phyloP scores from a whole-genome alignment of 805 yeast genomes.

The Sungouiozyma intestinalis region DNA sequence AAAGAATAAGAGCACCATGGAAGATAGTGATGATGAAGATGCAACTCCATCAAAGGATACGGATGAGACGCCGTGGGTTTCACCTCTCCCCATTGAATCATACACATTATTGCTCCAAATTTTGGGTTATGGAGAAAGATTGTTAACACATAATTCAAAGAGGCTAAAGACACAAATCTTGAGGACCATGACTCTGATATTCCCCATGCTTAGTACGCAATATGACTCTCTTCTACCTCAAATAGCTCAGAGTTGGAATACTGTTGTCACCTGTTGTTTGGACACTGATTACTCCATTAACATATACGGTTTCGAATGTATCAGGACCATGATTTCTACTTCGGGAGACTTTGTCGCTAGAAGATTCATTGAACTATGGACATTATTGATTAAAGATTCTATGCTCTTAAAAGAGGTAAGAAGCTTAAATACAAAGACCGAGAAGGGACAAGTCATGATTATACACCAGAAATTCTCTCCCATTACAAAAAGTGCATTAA shows the following conservation, averaged over 20 bases:
- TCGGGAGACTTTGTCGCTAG: slow-evolving; percentile 21
- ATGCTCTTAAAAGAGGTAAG: slow-evolving; percentile 9
- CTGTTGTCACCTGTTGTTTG: slow-evolving; percentile 12
- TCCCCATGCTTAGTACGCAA: slow-evolving; percentile 46
- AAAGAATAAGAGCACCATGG: slow-evolving; percentile 4
- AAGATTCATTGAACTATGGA: slow-evolving; percentile 24
- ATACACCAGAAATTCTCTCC: slow-evolving; percentile 14
- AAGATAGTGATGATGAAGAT: slow-evolving; percentile 27
- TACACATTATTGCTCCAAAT: slow-evolving; percentile 54
- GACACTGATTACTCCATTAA: slow-evolving; percentile 17
- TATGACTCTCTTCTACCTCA: slow-evolving; percentile 24
- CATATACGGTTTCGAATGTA: slow-evolving; percentile 16
- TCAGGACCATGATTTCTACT: slow-evolving; percentile 12
- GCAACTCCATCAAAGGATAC: slow-evolving; percentile 9
- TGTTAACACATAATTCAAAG: slow-evolving; percentile 56
- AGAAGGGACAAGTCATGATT: neutral
- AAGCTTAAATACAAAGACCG: too few species aligned
- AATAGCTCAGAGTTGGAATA: slow-evolving; percentile 25
- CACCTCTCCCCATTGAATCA: slow-evolving; percentile 51
- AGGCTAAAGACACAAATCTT: slow-evolving; percentile 48
- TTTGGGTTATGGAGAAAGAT: slow-evolving; percentile 56
- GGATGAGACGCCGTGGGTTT: slow-evolving; percentile 45
- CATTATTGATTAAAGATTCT: slow-evolving; percentile 7
- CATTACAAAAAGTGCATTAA: slow-evolving; percentile 13
- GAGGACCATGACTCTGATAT: slow-evolving; percentile 32